These are phyloP conservation scores for Syncephalastrum contaminatum DNA, from an alignment of 371 early-diverging fungal genomes.

Conservation along the genomic window DNA sequence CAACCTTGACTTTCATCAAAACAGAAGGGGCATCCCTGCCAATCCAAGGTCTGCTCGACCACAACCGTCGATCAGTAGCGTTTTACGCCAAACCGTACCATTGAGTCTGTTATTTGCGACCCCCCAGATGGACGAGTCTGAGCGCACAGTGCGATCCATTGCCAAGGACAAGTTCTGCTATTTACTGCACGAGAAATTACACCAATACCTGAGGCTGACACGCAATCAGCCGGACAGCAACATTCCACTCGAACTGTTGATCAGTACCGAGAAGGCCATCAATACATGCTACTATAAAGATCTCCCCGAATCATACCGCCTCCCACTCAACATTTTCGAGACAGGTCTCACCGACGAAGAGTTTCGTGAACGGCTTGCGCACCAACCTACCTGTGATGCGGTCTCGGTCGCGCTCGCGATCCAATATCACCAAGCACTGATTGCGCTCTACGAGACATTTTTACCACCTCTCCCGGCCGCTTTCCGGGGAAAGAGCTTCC, in stretches of 20 bases:
- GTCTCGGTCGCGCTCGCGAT: constrained; percentile 22
- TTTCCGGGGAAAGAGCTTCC: neutral
- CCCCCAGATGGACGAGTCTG: constrained; percentile 26
- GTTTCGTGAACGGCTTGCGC: constrained; percentile 22
- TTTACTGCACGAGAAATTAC: constrained; percentile 5
- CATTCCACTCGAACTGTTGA: constrained; percentile 25
- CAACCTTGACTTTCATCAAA: constrained; percentile 27
- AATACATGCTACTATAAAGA: constrained; percentile 19
- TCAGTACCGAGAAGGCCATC: constrained; percentile 25
- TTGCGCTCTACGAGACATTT: constrained; percentile 33
- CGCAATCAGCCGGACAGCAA: constrained; percentile 19
- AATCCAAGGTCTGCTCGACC: neutral
- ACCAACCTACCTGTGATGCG: constrained; percentile 18
- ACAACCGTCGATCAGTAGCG: constrained; percentile 5
- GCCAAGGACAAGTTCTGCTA: constrained; percentile 19
- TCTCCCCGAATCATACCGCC: constrained; percentile 18
- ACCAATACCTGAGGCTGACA: constrained; percentile 20
- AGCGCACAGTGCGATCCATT: constrained; percentile 17
- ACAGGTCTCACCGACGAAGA: constrained; percentile 24
- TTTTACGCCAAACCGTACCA: too few relatives aligned
- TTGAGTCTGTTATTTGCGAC: neutral
- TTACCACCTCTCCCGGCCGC: constrained; percentile 19
- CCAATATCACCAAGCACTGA: constrained; percentile 22
- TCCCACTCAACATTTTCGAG: constrained; percentile 27
- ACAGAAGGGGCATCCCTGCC: constrained; percentile 29